Evolutionary conservation across 345 rosid species (phyloP).

Genomic region (Atalantia buxifolia): DNA sequence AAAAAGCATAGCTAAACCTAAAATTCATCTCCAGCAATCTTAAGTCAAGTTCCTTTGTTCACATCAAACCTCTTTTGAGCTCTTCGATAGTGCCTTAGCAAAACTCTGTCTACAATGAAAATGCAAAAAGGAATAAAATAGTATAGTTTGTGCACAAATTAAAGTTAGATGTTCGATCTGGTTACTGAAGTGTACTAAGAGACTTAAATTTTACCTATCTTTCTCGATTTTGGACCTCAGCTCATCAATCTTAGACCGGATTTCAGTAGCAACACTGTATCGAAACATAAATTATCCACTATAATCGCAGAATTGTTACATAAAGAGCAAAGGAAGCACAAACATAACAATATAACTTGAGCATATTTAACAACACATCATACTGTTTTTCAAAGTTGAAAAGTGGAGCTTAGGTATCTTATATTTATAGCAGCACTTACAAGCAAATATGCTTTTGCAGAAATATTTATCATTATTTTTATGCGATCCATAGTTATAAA

Average conservation of each 20-base stretch:
- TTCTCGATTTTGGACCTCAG: slow-evolving; percentile 68
- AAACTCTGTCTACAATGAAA: slow-evolving; percentile 52
- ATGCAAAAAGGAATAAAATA: slow-evolving; percentile 3
- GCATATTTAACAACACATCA: not conserved
- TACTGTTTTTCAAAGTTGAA: not conserved
- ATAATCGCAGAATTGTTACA: not conserved
- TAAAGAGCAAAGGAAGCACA: not conserved
- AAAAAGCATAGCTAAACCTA: not conserved
- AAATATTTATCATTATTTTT: not conserved
- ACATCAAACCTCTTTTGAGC: slow-evolving; percentile 73
- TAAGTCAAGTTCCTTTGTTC: not conserved
- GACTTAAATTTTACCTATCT: slow-evolving; percentile 53
- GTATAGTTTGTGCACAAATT: not conserved
- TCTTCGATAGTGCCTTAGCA: slow-evolving; percentile 61
- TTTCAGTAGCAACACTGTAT: slow-evolving; percentile 67
- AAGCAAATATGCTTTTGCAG: not conserved
- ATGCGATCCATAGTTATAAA: not conserved
- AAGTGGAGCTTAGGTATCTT: not conserved
- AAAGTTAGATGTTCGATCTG: not conserved
- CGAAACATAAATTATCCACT: slow-evolving; percentile 8
- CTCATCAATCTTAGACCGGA: slow-evolving; percentile 64
- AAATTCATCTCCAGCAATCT: slow-evolving; percentile 6
- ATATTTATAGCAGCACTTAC: not conserved
- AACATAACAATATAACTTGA: not conserved
- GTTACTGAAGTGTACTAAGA: not conserved